Percentiles rank a stretch among this genome's conserved stretches.
Evolutionary conservation across 768 basidiomycete species (phyloP).

Genomic region (Leucocoprinus sp.): DNA sequence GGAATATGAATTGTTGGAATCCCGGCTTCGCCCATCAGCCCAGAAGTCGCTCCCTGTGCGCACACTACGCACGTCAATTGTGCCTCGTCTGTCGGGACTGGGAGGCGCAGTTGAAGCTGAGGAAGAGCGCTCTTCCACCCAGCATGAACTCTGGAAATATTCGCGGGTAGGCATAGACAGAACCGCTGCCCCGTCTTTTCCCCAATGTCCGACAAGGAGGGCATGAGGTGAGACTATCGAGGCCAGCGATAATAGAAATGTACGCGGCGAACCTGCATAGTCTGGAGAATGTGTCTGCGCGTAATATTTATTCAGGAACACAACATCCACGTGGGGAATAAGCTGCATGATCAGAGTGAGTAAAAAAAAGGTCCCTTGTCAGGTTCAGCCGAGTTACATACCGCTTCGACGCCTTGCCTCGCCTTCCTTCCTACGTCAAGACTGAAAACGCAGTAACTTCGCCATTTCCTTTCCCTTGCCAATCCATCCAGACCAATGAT

Average conservation of each 20-base stretch:
- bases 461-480: conserved; percentile 77
- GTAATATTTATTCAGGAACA: conserved; percentile 73
- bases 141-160: conserved; percentile 80
- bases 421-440: conserved; percentile 69
- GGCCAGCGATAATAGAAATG: conserved; percentile 68
- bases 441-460: conserved; percentile 74
- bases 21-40: conserved; percentile 51
- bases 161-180: conserved; percentile 77
- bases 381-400: conserved; percentile 28
- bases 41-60: conserved; percentile 73
- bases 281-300: conserved; percentile 53
- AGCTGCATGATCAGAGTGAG: conserved; percentile 37
- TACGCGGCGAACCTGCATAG: conserved; percentile 59
- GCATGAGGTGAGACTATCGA: conserved; percentile 64
- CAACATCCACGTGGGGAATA: conserved; percentile 72
- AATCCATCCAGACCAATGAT: conserved; percentile 75
- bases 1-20: conserved; percentile 49
- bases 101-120: conserved; percentile 14
- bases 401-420: conserved; percentile 73
- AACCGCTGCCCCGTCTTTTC: conserved; percentile 70
- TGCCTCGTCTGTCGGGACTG: conserved; percentile 12
- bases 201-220: conserved; percentile 77
- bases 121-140: conserved; percentile 48
- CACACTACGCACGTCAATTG: conserved; percentile 30
- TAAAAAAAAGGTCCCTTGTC: not conserved